phyloP scores from a whole-genome alignment of 2,329 filamentous ascomycete species.

The Tolypocladium amazonense region DNA sequence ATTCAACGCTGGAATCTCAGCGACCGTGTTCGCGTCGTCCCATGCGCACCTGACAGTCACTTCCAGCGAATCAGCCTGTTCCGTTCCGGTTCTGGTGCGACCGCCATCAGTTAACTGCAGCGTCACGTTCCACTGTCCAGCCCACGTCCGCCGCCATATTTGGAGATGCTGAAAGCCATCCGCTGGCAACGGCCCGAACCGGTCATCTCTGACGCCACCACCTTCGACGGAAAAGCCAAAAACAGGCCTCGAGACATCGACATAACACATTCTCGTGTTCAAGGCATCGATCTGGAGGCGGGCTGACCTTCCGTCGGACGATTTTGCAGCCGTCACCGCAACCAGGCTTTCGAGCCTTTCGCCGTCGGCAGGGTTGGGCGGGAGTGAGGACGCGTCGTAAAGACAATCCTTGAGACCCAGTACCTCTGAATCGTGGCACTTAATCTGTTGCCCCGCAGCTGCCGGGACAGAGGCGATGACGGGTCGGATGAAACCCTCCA shows the following conservation, averaged over 20 bases:
- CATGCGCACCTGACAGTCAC: conserved; percentile 71
- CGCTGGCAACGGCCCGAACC: conserved; percentile 54
- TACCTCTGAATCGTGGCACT: conserved; percentile 34
- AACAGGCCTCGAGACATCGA: conserved; percentile 62
- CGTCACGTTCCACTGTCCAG: conserved; percentile 59
- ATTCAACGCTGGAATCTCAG: conserved; percentile 71
- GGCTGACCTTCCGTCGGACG: conserved; percentile 34
- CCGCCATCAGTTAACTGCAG: conserved; percentile 13
- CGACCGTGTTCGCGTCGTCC: conserved; percentile 69
- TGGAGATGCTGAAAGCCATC: conserved; percentile 57
- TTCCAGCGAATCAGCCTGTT: conserved; percentile 27
- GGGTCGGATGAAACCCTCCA: conserved; percentile 54
- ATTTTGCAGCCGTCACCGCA: conserved; percentile 34
- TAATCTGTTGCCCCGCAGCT: conserved; percentile 48
- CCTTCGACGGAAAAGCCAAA: conserved; percentile 53
- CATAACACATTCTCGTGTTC: conserved; percentile 69
- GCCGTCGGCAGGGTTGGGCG: conserved; percentile 49
- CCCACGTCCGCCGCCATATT: conserved; percentile 77
- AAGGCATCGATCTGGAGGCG: conserved; percentile 56
- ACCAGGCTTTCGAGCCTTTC: conserved; percentile 47
- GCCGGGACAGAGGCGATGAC: conserved; percentile 63
- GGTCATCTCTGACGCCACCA: conserved; percentile 45
- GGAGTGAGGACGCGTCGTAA: conserved; percentile 51
- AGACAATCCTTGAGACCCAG: conserved; percentile 51
- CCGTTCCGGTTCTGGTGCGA: neutral